Percentiles rank a stretch among this genome's conserved stretches.
Conservation (phyloP, 163 green algal genomes). For the Scenedesmus sp. region DNA sequence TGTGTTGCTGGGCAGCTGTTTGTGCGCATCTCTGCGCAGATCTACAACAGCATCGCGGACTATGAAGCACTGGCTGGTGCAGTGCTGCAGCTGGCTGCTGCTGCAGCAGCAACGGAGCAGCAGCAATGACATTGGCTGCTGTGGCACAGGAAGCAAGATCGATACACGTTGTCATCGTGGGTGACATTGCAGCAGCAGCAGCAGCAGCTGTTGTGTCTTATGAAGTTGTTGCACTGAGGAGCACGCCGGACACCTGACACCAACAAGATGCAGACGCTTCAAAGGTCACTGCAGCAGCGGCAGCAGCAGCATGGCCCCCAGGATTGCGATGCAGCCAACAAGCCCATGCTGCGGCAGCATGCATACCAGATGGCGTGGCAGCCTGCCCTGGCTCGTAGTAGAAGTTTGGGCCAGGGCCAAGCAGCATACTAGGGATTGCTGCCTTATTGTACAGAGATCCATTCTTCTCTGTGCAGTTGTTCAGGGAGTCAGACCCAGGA, state of each 20-base stretch:
- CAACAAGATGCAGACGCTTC: no score
- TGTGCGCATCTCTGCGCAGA: conserved; percentile 65
- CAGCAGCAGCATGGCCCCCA: no score
- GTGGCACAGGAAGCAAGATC: neutral
- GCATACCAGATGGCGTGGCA: no score
- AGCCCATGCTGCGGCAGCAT: no score
- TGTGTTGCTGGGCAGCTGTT: conserved; percentile 59
- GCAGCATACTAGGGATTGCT: neutral
- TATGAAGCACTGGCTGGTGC: conserved; percentile 64
- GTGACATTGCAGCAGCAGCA: neutral
- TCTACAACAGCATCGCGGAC: conserved; percentile 68
- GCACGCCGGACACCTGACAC: no score
- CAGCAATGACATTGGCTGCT: neutral
- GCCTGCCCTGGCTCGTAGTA: neutral
- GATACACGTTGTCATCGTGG: neutral
- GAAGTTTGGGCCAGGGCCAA: neutral
- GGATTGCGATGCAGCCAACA: no score
- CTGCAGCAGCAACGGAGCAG: neutral
- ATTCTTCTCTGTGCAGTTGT: no score
- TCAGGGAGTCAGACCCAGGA: no score
- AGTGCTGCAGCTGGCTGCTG: conserved; percentile 46
- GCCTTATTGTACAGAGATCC: no score
- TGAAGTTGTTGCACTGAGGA: neutral
- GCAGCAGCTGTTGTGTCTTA: no score
- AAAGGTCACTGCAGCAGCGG: no score